These are phyloP conservation scores for Mortierella antarctica DNA, from an alignment of 192 early-diverging fungal species.

Conservation along the genomic window DNA sequence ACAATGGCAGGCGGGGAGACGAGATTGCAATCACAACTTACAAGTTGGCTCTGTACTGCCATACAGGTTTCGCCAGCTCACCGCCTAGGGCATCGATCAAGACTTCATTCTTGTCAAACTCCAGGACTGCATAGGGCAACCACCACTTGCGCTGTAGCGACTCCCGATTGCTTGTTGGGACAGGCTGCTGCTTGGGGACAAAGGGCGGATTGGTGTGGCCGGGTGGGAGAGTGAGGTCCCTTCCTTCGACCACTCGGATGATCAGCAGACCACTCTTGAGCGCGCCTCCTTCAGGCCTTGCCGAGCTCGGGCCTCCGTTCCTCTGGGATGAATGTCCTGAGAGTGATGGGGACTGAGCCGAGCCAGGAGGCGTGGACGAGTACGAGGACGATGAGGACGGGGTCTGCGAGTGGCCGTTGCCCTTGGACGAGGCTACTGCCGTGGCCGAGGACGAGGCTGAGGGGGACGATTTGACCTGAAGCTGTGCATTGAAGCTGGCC, in stretches of 20 bases:
- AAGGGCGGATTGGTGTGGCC: constrained; percentile 66
- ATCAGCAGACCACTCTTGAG: constrained; percentile 70
- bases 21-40: constrained; percentile 57
- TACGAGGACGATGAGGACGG: constrained; percentile 46
- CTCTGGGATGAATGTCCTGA: constrained; percentile 30
- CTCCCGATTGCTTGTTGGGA: constrained; percentile 54
- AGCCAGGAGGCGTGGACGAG: constrained; percentile 55
- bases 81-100: constrained; percentile 85
- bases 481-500: constrained; percentile 25
- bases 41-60: constrained; percentile 84
- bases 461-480: constrained; percentile 27
- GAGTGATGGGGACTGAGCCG: constrained; percentile 33
- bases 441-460: constrained; percentile 17
- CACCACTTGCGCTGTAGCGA: constrained; percentile 69
- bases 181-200: constrained; percentile 40
- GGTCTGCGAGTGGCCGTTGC: constrained; percentile 41
- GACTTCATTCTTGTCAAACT: constrained; percentile 96
- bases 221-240: constrained; percentile 76
- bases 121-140: constrained; percentile 90
- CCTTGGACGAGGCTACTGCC: constrained; percentile 21
- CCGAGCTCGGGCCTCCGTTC: constrained; percentile 5
- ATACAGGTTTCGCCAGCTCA: constrained; percentile 77
- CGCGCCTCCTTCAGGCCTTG: constrained; percentile 6
- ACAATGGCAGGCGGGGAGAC: neutral
- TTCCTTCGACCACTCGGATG: constrained; percentile 86